Percentiles rank a stretch among this genome's conserved stretches.
phyloP scores from a whole-genome alignment of 2,329 filamentous ascomycete species.

The Mycocentrospora acerina region DNA sequence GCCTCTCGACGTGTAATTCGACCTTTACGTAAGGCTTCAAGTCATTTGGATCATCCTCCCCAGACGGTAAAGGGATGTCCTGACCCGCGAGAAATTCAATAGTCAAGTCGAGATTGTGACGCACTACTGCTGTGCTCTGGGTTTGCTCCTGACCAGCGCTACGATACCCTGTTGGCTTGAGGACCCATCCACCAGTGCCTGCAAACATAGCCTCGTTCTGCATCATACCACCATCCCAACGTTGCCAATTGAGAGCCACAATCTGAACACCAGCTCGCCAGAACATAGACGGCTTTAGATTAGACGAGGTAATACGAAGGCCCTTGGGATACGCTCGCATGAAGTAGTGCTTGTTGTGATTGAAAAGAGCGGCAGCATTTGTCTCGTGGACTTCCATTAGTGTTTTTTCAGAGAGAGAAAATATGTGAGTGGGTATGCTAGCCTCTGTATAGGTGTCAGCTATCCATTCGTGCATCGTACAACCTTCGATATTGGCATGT shows the following conservation, averaged over 20 bases:
- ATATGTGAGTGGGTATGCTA: conserved; percentile 61
- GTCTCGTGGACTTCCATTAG: conserved; percentile 66
- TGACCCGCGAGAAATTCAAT: conserved; percentile 78
- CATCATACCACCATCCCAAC: conserved; percentile 91
- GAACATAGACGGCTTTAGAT: conserved; percentile 79
- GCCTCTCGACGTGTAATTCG: conserved; percentile 76
- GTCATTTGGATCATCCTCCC: conserved; percentile 54
- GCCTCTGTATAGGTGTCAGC: conserved; percentile 36
- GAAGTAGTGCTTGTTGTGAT: conserved; percentile 78
- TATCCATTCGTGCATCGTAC: neutral
- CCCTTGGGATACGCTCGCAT: conserved; percentile 90
- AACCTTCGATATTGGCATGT: neutral
- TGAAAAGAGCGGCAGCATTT: conserved; percentile 63
- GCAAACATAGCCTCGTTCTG: conserved; percentile 91
- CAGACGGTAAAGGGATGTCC: conserved; percentile 66
- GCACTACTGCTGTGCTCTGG: conserved; percentile 51
- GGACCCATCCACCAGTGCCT: conserved; percentile 76
- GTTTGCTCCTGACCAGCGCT: conserved; percentile 35
- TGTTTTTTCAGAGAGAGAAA: conserved; percentile 63
- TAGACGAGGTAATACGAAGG: conserved; percentile 78
- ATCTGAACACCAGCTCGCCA: conserved; percentile 91
- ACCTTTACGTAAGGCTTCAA: conserved; percentile 77
- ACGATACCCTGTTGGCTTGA: conserved; percentile 78
- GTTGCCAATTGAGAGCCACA: conserved; percentile 92
- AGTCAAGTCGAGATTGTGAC: conserved; percentile 63